These are phyloP conservation scores for Thelonectria rubi DNA, from an alignment of 2,329 filamentous ascomycete genomes.

Conservation along the genomic window DNA sequence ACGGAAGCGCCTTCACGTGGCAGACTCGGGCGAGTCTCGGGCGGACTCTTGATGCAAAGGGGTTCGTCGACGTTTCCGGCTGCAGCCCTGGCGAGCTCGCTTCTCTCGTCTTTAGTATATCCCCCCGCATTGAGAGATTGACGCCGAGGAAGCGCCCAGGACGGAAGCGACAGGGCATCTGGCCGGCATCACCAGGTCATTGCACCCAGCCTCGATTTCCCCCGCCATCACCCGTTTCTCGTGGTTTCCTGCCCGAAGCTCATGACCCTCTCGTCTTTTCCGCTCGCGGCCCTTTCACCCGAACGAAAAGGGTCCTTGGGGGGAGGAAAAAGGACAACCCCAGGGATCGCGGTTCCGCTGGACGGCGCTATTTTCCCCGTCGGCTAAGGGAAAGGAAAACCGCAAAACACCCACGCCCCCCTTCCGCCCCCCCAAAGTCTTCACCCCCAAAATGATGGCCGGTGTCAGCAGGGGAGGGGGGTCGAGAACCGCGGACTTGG, in stretches of 20 bases:
- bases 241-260: constrained; percentile 24
- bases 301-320: constrained; percentile 22
- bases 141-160: constrained; percentile 1
- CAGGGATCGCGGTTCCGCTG: neutral
- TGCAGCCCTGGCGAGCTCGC: too few species aligned
- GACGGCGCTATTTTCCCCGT: constrained; percentile 33
- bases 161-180: constrained; percentile 28
- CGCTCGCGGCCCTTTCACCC: constrained; percentile 36
- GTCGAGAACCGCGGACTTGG: constrained; percentile 23
- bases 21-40: constrained; percentile 1
- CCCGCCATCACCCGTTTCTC: constrained; percentile 34
- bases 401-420: too few species aligned
- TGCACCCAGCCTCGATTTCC: constrained; percentile 26
- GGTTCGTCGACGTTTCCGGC: neutral
- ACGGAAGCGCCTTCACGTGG: constrained; percentile 15
- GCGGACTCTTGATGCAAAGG: neutral
- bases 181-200: constrained; percentile 36
- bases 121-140: constrained; percentile 35
- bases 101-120: constrained; percentile 3
- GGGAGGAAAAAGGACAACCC: constrained; percentile 10
- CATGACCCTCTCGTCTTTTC: constrained; percentile 22
- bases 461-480: constrained; percentile 13
- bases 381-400: constrained; percentile 27
- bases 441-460: constrained; percentile 7
- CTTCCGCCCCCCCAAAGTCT: constrained; percentile 1